phyloP scores from a whole-genome alignment of 129 eudicot genomes.

The Pittosporum tobira region DNA sequence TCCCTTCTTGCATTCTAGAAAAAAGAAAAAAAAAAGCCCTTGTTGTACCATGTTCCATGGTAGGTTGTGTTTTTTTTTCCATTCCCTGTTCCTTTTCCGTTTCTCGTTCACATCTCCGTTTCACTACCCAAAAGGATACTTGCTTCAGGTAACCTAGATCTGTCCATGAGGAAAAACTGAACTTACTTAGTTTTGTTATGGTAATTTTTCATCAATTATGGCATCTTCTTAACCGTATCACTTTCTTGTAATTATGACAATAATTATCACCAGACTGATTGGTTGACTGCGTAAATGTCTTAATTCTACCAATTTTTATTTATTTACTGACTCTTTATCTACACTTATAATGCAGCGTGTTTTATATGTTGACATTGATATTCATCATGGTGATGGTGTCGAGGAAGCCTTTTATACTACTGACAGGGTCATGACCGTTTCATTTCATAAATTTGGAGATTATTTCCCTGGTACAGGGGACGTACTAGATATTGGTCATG shows the following conservation, averaged over 20 bases:
- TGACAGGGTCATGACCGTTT: conserved; percentile 61
- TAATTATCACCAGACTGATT: too few relatives aligned
- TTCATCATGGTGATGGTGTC: conserved; percentile 67
- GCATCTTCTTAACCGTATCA: neutral
- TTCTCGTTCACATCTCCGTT: neutral
- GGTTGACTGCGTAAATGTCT: neutral
- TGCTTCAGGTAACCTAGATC: neutral
- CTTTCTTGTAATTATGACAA: too few relatives aligned
- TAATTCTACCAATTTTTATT: neutral
- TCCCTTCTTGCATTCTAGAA: too few relatives aligned
- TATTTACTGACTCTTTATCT: neutral
- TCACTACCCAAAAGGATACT: neutral
- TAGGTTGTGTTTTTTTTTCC: neutral
- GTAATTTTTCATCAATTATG: neutral
- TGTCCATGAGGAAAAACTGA: neutral
- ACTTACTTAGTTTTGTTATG: neutral
- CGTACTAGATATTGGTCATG: conserved; percentile 40
- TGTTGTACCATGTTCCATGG: too few relatives aligned
- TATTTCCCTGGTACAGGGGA: conserved; percentile 69
- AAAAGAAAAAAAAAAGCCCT: too few relatives aligned
- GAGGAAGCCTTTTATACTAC: conserved; percentile 62
- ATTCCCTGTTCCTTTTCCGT: neutral
- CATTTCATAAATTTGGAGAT: conserved; percentile 61
- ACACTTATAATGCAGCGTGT: conserved; percentile 41
- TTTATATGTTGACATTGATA: conserved; percentile 53